These are phyloP conservation scores for Juglanconis oblonga DNA, from an alignment of 2,329 filamentous ascomycete species.

Conservation along the genomic window DNA sequence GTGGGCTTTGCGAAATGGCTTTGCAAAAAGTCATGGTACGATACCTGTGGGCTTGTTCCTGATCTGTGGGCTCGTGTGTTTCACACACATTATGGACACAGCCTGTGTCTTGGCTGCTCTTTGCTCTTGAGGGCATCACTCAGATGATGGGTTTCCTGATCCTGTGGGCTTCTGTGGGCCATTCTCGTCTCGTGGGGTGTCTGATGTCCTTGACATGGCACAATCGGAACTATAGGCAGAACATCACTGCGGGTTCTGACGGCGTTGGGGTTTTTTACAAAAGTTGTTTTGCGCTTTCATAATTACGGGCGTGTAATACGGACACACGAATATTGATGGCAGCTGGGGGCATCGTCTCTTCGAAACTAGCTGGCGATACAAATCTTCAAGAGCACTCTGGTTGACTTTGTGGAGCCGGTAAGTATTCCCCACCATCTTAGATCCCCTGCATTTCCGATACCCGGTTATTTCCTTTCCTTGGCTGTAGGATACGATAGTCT, in stretches of 20 bases:
- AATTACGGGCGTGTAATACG: not conserved
- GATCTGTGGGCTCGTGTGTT: constrained; percentile 28
- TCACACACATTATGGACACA: constrained; percentile 15
- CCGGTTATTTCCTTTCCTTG: not conserved
- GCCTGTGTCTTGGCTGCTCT: constrained; percentile 24
- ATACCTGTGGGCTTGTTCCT: constrained; percentile 51
- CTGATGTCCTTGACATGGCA: constrained; percentile 19
- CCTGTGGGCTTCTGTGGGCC: constrained; percentile 24
- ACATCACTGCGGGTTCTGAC: constrained; percentile 18
- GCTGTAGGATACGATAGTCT: constrained; percentile 13
- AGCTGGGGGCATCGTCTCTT: constrained; percentile 1
- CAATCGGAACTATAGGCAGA: constrained; percentile 7
- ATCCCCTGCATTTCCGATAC: not conserved
- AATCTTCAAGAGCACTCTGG: constrained; percentile 18
- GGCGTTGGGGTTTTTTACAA: constrained; percentile 15
- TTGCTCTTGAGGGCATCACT: constrained; percentile 26
- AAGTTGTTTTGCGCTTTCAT: constrained; percentile 15
- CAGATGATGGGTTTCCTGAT: constrained; percentile 25
- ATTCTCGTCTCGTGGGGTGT: constrained; percentile 10
- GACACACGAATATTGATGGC: constrained; percentile 3
- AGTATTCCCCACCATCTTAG: constrained; percentile 16
- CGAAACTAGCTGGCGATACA: constrained; percentile 20
- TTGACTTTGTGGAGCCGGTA: constrained; percentile 22
- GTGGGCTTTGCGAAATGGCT: constrained; percentile 36
- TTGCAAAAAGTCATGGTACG: constrained; percentile 42